phyloP scores from a whole-genome alignment of 768 basidiomycete species.

The Gautieria morchelliformis region DNA sequence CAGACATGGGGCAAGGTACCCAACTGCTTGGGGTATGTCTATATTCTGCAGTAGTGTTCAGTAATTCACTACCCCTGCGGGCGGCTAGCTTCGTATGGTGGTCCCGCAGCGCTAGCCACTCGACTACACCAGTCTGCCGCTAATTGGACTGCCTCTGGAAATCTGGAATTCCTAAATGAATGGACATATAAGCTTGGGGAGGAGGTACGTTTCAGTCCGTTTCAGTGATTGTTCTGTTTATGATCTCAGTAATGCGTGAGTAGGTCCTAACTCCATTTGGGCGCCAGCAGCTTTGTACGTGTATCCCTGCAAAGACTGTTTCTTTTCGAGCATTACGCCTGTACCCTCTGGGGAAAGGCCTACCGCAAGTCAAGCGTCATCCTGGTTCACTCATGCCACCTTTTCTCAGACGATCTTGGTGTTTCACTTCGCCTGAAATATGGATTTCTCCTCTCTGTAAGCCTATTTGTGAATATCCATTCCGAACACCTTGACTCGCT shows the following conservation, averaged over 20 bases:
- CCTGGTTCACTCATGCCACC: not conserved
- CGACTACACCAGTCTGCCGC: slow-evolving; percentile 44
- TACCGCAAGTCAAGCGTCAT: not conserved
- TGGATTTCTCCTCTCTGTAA: slow-evolving; percentile 30
- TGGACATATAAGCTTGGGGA: slow-evolving; percentile 90
- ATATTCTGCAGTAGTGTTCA: not conserved
- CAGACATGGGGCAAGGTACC: slow-evolving; percentile 68
- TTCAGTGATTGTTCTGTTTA: not conserved
- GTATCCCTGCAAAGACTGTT: not conserved
- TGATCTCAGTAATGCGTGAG: not conserved
- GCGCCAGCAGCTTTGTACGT: slow-evolving; percentile 15
- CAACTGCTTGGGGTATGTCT: slow-evolving; percentile 15
- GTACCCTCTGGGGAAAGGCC: not conserved
- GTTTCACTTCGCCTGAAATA: slow-evolving; percentile 35
- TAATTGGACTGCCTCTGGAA: slow-evolving; percentile 55
- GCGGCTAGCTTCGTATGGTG: slow-evolving; percentile 31
- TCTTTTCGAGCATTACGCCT: not conserved
- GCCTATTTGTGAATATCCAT: not conserved
- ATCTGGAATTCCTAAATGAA: slow-evolving; percentile 66
- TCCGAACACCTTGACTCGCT: not conserved
- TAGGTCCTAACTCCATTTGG: slow-evolving; percentile 10
- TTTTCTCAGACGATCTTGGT: slow-evolving; percentile 25
- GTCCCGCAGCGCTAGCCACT: slow-evolving; percentile 46
- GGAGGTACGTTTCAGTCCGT: slow-evolving; percentile 56
- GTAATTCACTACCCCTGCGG: not conserved